Percentiles rank a stretch among this genome's conserved stretches.
Evolutionary conservation across 192 early-diverging fungal species (phyloP).

Genomic region (Phlyctochytrium planicorne): DNA sequence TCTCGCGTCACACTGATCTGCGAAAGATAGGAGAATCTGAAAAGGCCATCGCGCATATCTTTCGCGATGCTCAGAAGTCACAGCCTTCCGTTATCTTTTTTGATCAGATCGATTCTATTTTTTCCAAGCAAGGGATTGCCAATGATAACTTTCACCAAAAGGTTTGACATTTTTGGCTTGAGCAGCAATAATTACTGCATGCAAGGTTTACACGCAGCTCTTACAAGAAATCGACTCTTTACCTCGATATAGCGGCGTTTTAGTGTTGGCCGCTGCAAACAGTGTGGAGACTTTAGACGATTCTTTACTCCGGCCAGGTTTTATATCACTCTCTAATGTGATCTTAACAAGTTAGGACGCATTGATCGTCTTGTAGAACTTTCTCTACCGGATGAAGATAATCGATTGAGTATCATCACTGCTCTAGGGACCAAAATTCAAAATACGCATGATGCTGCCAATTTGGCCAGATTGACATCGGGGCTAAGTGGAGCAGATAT

Average conservation of each 20-base stretch:
- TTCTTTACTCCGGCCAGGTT: constrained; percentile 76
- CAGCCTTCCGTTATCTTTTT: constrained; percentile 86
- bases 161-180: constrained; percentile 10
- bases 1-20: background rate
- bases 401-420: too few relatives aligned
- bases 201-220: constrained; percentile 60
- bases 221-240: constrained; percentile 77
- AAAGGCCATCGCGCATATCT: constrained; percentile 78
- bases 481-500: too few relatives aligned
- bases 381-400: constrained; percentile 62
- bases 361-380: constrained; percentile 78
- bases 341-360: constrained; percentile 50
- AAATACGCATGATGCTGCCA: too few relatives aligned
- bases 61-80: constrained; percentile 65
- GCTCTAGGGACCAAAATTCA: too few relatives aligned
- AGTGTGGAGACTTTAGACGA: constrained; percentile 70
- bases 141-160: constrained; percentile 42
- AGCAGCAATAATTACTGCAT: constrained; percentile 62
- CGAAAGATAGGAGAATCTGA: constrained; percentile 85
- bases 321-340: background rate
- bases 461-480: too few relatives aligned
- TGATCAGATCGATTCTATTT: constrained; percentile 92
- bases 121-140: constrained; percentile 64
- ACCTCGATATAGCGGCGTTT: constrained; percentile 51
- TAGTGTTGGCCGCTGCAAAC: constrained; percentile 88